Evolutionary conservation across 179 eudicot species (phyloP).

Genomic region (Patellifolia procumbens): DNA sequence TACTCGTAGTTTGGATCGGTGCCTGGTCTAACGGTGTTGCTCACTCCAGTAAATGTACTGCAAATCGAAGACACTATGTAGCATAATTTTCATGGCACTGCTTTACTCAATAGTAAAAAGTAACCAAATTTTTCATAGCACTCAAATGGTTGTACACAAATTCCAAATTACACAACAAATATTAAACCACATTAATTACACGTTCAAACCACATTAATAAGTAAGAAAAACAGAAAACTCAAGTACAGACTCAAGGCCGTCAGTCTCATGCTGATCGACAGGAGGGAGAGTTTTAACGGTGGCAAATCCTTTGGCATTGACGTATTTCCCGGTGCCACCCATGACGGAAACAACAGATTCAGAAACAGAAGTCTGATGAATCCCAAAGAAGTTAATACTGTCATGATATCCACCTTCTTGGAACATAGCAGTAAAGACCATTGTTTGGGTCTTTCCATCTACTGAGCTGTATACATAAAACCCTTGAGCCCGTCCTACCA

Average conservation of each 20-base stretch:
- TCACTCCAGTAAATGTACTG: too few species aligned
- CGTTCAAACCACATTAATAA: slow-evolving; percentile 6
- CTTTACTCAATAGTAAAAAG: not conserved
- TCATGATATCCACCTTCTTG: slow-evolving; percentile 58
- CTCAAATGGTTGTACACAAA: slow-evolving; percentile 22
- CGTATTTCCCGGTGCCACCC: slow-evolving; percentile 85
- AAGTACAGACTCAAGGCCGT: slow-evolving; percentile 79
- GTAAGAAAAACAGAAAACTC: slow-evolving; percentile 49
- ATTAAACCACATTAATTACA: slow-evolving; percentile 18
- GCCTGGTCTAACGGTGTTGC: too few species aligned
- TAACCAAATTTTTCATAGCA: not conserved
- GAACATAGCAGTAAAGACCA: slow-evolving; percentile 73
- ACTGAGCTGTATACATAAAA: slow-evolving; percentile 59
- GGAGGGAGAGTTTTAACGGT: slow-evolving; percentile 54
- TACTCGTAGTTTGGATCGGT: too few species aligned
- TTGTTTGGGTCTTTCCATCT: slow-evolving; percentile 66
- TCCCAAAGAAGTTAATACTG: slow-evolving; percentile 66
- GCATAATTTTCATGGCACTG: too few species aligned
- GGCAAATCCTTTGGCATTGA: slow-evolving; percentile 73
- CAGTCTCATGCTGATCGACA: slow-evolving; percentile 53
- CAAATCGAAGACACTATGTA: too few species aligned
- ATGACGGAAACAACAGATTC: slow-evolving; percentile 66
- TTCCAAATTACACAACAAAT: slow-evolving; percentile 10
- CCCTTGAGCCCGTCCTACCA: slow-evolving; percentile 70
- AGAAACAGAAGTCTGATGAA: slow-evolving; percentile 54